These are phyloP conservation scores for Phycomyces nitens DNA, from an alignment of 192 early-diverging fungal genomes.

Conservation along the genomic window DNA sequence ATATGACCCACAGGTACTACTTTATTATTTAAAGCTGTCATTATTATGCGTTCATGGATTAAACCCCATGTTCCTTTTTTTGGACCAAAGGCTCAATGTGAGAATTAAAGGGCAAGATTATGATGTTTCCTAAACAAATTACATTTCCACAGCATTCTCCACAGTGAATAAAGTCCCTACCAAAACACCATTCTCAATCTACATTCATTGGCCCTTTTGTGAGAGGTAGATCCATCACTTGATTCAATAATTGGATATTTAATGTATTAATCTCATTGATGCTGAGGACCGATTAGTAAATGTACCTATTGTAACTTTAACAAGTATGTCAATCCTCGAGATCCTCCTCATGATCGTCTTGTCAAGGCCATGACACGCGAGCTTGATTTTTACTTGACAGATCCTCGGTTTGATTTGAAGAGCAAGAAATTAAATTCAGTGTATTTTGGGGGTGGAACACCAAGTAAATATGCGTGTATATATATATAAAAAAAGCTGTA, in stretches of 20 bases:
- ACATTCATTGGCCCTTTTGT: slow-evolving; percentile 60
- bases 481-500: no score
- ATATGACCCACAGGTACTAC: no score
- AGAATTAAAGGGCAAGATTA: no score
- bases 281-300: slow-evolving; percentile 26
- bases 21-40: no score
- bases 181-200: slow-evolving; percentile 34
- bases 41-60: no score
- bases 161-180: background rate
- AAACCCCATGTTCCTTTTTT: no score
- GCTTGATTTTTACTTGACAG: slow-evolving; percentile 32
- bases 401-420: slow-evolving; percentile 28
- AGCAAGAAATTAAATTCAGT: slow-evolving; percentile 38
- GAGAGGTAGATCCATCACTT: slow-evolving; percentile 30
- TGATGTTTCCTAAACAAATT: no score
- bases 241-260: background rate
- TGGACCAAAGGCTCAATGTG: no score
- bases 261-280: background rate
- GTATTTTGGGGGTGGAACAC: slow-evolving; percentile 58
- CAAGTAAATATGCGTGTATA: slow-evolving; percentile 33
- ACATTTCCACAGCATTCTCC: background rate
- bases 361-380: slow-evolving; percentile 36
- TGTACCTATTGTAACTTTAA: slow-evolving; percentile 61
- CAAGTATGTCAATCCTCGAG: slow-evolving; percentile 47
- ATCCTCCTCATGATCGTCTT: slow-evolving; percentile 44